Percentiles rank a stretch among this genome's conserved stretches.
phyloP scores from a whole-genome alignment of 345 rosid species.

The Salix dunnii region DNA sequence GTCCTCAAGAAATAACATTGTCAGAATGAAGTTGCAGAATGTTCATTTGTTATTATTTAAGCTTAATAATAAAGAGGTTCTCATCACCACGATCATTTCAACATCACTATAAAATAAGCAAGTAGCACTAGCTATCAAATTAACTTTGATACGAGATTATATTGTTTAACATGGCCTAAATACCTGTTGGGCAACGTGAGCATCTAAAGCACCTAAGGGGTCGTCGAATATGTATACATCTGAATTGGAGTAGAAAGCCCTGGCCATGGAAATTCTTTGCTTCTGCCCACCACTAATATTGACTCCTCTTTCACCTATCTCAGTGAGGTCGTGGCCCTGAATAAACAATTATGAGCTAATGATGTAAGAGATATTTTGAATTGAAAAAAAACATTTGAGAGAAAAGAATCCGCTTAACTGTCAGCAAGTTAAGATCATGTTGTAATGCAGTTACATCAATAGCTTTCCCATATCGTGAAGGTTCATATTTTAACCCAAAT shows the following conservation, averaged over 20 bases:
- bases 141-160: background rate
- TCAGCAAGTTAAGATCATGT: conserved; percentile 88
- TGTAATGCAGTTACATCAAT: conserved; percentile 80
- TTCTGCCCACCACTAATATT: conserved; percentile 38
- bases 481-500: conserved; percentile 76
- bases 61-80: background rate
- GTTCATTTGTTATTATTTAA: background rate
- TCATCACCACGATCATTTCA: background rate
- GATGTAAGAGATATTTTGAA: conserved; percentile 5
- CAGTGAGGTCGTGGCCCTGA: conserved; percentile 67
- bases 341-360: conserved; percentile 18
- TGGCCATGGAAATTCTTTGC: conserved; percentile 31
- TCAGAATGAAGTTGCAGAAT: background rate
- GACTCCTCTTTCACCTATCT: conserved; percentile 37
- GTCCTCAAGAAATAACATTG: background rate
- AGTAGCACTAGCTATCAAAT: background rate
- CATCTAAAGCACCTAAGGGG: conserved; percentile 35
- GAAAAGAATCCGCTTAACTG: conserved; percentile 35
- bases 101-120: background rate
- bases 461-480: conserved; percentile 63
- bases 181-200: conserved; percentile 33
- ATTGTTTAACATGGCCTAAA: background rate
- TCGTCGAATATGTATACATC: conserved; percentile 33
- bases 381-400: background rate
- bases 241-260: conserved; percentile 30